Percentiles rank a stretch among this genome's conserved stretches.
phyloP scores from a whole-genome alignment of 345 rosid genomes.

The Clausena lansium region DNA sequence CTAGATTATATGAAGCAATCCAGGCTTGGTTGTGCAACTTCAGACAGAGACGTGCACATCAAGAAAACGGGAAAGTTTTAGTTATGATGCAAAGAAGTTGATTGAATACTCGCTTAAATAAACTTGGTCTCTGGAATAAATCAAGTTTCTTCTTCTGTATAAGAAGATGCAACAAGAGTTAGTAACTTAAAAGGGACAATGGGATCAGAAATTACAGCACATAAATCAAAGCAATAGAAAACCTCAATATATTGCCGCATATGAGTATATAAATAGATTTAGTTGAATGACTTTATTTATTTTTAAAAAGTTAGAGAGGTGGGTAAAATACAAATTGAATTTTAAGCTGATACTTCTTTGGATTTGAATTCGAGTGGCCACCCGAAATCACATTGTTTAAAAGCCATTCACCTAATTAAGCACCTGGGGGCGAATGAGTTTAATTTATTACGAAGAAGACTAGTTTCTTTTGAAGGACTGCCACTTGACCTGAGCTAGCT shows the following conservation, averaged over 20 bases:
- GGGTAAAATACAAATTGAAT: constrained; percentile 67
- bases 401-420: constrained; percentile 88
- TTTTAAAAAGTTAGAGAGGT: constrained; percentile 35
- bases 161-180: too few species aligned
- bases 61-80: not conserved
- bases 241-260: not conserved
- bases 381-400: constrained; percentile 7
- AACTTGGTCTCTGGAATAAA: not conserved
- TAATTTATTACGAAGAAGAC: too few species aligned
- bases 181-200: too few species aligned
- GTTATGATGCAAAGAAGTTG: too few species aligned
- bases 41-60: not conserved
- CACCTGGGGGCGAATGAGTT: too few species aligned
- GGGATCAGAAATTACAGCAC: not conserved
- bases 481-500: constrained; percentile 39
- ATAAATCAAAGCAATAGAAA: constrained; percentile 1
- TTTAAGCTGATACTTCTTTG: constrained; percentile 76
- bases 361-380: constrained; percentile 22
- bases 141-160: too few species aligned
- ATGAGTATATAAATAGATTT: not conserved
- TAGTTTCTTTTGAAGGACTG: too few species aligned
- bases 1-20: too few species aligned
- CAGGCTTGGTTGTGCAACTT: too few species aligned
- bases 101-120: not conserved
- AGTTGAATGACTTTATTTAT: constrained; percentile 17